Percentiles rank a stretch among this genome's conserved stretches.
phyloP scores from a whole-genome alignment of 2,329 filamentous ascomycete genomes.

The Pseudonectria foliicola region DNA sequence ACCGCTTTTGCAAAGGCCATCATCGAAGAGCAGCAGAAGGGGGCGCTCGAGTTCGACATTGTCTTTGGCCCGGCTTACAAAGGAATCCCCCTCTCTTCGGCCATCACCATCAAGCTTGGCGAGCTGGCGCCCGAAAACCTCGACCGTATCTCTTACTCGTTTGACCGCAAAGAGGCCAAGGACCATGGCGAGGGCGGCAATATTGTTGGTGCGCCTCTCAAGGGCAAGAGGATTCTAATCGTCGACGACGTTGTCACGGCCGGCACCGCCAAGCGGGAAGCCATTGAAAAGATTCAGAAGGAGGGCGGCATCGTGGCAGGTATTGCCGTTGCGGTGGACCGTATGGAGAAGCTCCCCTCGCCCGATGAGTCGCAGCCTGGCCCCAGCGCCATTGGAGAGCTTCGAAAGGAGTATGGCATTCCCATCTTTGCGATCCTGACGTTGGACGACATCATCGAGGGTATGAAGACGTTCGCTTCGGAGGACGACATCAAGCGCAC shows the following conservation, averaged over 20 bases:
- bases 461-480: slow-evolving; percentile 54
- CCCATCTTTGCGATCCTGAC: slow-evolving; percentile 79
- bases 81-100: slow-evolving; percentile 82
- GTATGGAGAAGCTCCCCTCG: slow-evolving; percentile 72
- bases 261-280: slow-evolving; percentile 88
- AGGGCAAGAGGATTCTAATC: slow-evolving; percentile 79
- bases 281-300: slow-evolving; percentile 78
- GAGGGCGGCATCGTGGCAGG: slow-evolving; percentile 81
- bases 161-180: slow-evolving; percentile 95
- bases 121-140: slow-evolving; percentile 60
- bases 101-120: slow-evolving; percentile 68
- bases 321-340: slow-evolving; percentile 81
- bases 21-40: slow-evolving; percentile 37
- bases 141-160: slow-evolving; percentile 70
- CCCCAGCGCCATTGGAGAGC: slow-evolving; percentile 77
- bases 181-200: slow-evolving; percentile 90
- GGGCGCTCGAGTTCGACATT: slow-evolving; percentile 62
- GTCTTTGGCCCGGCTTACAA: slow-evolving; percentile 96
- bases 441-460: slow-evolving; percentile 73
- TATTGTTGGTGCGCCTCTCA: slow-evolving; percentile 81
- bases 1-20: slow-evolving; percentile 71
- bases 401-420: slow-evolving; percentile 75
- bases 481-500: slow-evolving; percentile 58
- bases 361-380: slow-evolving; percentile 60
- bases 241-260: slow-evolving; percentile 97